Evolutionary conservation across 176 grass and related monocot genomes (phyloP).

Genomic region (Cenchrus fungigraminus): DNA sequence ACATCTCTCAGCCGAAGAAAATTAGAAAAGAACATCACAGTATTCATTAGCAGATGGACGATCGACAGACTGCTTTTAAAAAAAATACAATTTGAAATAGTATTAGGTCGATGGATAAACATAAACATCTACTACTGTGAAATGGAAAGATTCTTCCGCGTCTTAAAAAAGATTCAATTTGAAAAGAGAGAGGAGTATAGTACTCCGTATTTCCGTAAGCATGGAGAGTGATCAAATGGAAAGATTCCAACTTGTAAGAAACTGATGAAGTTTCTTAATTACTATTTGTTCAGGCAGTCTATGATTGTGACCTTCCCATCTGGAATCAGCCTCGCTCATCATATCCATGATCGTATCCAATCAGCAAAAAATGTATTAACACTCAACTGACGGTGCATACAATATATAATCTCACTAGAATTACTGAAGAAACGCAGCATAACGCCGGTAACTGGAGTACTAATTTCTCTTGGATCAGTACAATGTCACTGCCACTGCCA

Average conservation of each 20-base stretch:
- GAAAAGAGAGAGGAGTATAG: neutral
- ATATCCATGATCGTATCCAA: neutral
- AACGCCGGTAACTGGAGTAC: neutral
- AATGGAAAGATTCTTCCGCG: neutral
- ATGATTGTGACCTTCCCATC: neutral
- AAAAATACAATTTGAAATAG: neutral
- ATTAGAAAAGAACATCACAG: neutral
- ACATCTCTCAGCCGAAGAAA: too few relatives aligned
- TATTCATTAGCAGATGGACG: neutral
- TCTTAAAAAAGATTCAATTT: neutral
- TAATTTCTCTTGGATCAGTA: neutral
- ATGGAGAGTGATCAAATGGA: neutral
- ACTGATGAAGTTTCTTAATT: neutral
- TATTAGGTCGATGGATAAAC: neutral
- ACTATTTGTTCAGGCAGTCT: neutral
- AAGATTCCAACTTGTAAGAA: neutral
- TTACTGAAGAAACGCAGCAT: neutral
- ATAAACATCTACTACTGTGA: neutral
- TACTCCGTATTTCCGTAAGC: too few relatives aligned
- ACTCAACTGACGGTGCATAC: neutral
- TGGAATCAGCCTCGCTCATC: neutral
- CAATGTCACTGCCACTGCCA: constrained; percentile 8
- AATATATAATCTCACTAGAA: neutral
- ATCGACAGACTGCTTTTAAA: neutral
- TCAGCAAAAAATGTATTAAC: neutral